These are phyloP conservation scores for Lactifluus echinatus DNA, from an alignment of 768 basidiomycete genomes.

Conservation along the genomic window DNA sequence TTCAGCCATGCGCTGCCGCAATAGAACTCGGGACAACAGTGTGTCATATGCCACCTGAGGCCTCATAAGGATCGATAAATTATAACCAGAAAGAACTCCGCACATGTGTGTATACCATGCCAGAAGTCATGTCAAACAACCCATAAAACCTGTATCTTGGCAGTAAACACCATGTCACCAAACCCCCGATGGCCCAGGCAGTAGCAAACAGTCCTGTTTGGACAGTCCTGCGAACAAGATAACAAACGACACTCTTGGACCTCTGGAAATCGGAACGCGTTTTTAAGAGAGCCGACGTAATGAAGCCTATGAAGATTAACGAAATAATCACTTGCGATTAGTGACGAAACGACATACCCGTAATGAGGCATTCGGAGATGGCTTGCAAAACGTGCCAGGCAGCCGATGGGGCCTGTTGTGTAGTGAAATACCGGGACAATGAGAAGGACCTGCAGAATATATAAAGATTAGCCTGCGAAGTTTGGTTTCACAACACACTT, in stretches of 20 bases:
- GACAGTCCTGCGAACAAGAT: not conserved
- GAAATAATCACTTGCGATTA: not conserved
- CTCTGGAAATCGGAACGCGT: not conserved
- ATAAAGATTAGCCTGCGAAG: too few relatives aligned
- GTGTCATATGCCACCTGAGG: not conserved
- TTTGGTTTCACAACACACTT: too few relatives aligned
- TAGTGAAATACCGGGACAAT: not conserved
- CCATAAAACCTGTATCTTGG: not conserved
- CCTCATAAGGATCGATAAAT: too few relatives aligned
- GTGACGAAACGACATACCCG: not conserved
- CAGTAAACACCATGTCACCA: not conserved
- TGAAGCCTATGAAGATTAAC: not conserved
- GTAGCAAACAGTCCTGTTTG: not conserved
- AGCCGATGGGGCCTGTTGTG: not conserved
- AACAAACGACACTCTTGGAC: not conserved
- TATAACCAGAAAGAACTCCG: not conserved
- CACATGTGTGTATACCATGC: not conserved
- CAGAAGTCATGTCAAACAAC: not conserved
- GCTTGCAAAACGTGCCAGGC: not conserved
- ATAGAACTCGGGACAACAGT: not conserved
- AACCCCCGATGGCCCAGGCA: not conserved
- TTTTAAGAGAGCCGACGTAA: not conserved
- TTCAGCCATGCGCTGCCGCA: not conserved
- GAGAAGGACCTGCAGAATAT: too few relatives aligned
- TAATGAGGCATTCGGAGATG: not conserved